Conservation (phyloP, 2,329 filamentous ascomycete genomes). For the Aspergillus brunneoviolaceus region DNA sequence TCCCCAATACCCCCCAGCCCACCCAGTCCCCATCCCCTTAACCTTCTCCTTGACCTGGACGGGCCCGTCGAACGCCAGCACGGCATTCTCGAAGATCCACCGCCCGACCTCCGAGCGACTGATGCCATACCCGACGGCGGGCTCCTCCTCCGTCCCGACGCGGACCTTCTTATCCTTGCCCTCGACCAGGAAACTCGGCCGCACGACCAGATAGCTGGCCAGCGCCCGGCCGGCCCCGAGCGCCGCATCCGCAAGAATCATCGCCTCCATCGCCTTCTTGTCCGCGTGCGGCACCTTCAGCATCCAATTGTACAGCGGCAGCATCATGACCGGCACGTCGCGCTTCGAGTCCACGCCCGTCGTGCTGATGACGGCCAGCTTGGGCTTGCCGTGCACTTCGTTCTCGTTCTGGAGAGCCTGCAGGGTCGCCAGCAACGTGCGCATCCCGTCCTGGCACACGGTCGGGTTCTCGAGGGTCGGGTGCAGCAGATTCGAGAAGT, state of each 20-base stretch:
- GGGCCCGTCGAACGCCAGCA: not conserved
- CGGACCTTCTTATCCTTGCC: constrained; percentile 17
- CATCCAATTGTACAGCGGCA: constrained; percentile 33
- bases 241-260: constrained; percentile 24
- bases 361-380: constrained; percentile 34
- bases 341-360: constrained; percentile 33
- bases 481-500: constrained; percentile 26
- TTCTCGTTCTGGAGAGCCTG: not conserved
- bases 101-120: not conserved
- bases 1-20: not conserved
- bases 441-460: constrained; percentile 34
- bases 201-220: constrained; percentile 26
- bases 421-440: constrained; percentile 27
- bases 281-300: constrained; percentile 38
- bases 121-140: not conserved
- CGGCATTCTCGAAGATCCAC: not conserved
- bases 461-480: constrained; percentile 34
- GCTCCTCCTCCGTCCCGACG: not conserved
- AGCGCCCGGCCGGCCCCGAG: constrained; percentile 14
- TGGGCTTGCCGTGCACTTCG: constrained; percentile 23
- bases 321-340: constrained; percentile 33
- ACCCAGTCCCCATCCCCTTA: not conserved
- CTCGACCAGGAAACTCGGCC: constrained; percentile 36
- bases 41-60: not conserved
- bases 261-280: constrained; percentile 36